These are phyloP conservation scores for Eurotiales sp. DNA, from an alignment of 2,329 filamentous ascomycete species.

Conservation along the genomic window DNA sequence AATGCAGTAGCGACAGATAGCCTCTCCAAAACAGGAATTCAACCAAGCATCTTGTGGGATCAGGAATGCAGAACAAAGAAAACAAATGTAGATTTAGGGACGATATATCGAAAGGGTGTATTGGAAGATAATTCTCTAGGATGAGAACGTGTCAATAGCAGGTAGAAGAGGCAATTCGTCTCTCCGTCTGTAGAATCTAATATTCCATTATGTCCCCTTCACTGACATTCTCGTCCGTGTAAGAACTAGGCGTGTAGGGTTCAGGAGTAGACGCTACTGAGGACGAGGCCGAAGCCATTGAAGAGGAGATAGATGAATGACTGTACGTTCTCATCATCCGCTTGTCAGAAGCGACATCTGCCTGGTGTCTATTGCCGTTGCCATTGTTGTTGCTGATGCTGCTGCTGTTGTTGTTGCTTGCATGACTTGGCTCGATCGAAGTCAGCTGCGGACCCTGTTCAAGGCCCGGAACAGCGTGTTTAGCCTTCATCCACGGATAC, in stretches of 20 bases:
- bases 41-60: neutral
- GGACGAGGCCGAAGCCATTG: slow-evolving; percentile 5
- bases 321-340: slow-evolving; percentile 10
- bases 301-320: slow-evolving; percentile 9
- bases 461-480: slow-evolving; percentile 18
- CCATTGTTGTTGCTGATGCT: neutral
- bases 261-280: slow-evolving; percentile 11
- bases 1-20: slow-evolving; percentile 17
- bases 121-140: neutral
- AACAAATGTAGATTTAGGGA: neutral
- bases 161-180: too few species aligned
- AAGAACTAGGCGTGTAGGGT: slow-evolving; percentile 13
- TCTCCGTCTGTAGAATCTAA: too few species aligned
- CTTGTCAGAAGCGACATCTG: neutral
- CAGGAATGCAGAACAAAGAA: neutral
- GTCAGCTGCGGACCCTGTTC: slow-evolving; percentile 9
- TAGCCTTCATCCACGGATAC: slow-evolving; percentile 43
- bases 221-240: slow-evolving; percentile 10
- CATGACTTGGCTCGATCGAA: slow-evolving; percentile 4
- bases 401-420: neutral
- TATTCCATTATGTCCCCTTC: slow-evolving; percentile 3
- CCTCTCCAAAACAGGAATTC: slow-evolving; percentile 6
- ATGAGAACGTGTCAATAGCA: too few species aligned
- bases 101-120: neutral
- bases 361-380: neutral